These are phyloP conservation scores for Dendryphion nanum DNA, from an alignment of 2,329 filamentous ascomycete species.

Conservation along the genomic window DNA sequence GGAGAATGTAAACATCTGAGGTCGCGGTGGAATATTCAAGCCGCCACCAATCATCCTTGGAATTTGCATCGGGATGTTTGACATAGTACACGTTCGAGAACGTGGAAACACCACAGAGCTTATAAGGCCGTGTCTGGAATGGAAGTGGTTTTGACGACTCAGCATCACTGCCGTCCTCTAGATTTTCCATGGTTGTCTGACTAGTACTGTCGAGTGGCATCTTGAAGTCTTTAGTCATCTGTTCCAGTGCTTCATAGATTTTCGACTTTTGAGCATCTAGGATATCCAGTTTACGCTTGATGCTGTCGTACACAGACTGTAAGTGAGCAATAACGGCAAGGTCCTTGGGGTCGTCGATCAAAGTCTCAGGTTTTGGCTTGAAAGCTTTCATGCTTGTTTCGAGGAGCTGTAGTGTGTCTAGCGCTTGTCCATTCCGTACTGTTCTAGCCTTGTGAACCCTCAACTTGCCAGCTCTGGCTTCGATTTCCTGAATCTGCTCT, in stretches of 20 bases:
- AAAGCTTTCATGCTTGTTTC: conserved; percentile 39
- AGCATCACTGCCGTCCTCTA: conserved; percentile 27
- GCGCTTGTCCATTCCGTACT: conserved; percentile 16
- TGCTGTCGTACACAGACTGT: conserved; percentile 26
- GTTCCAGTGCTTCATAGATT: conserved; percentile 41
- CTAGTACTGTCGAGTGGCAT: conserved; percentile 40
- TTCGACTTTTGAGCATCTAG: conserved; percentile 45
- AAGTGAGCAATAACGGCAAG: conserved; percentile 22
- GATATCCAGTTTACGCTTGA: conserved; percentile 32
- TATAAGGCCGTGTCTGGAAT: conserved; percentile 50
- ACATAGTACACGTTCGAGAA: conserved; percentile 58
- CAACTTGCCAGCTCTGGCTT: conserved; percentile 34
- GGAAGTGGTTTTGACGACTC: conserved; percentile 4
- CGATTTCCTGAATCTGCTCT: conserved; percentile 28
- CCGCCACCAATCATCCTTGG: conserved; percentile 32
- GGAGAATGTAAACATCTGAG: conserved; percentile 21
- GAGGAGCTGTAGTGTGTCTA: conserved; percentile 40
- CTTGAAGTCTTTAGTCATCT: conserved; percentile 48
- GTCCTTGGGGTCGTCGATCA: conserved; percentile 16
- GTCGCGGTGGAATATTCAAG: conserved; percentile 31
- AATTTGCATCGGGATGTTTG: conserved; percentile 39
- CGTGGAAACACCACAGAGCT: conserved; percentile 58
- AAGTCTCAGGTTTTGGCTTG: conserved; percentile 13
- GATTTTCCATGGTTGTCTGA: background rate
- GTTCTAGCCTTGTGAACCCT: conserved; percentile 32